These are phyloP conservation scores for Chrysoporthe puriensis DNA, from an alignment of 2,329 filamentous ascomycete species.

Conservation along the genomic window DNA sequence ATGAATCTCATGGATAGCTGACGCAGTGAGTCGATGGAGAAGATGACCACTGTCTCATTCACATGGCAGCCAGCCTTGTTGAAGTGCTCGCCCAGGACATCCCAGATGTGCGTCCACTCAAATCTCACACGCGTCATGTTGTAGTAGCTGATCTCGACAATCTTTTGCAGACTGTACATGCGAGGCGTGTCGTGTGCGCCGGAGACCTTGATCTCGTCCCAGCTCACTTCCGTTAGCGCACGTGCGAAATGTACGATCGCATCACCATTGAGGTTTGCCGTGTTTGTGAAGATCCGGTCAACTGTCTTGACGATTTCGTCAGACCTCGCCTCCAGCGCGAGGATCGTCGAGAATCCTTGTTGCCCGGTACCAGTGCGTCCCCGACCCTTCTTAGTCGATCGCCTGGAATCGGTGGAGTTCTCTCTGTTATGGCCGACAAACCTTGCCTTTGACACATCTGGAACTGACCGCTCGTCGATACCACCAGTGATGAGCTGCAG, in stretches of 20 bases:
- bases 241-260: slow-evolving; percentile 95
- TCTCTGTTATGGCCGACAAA: slow-evolving; percentile 65
- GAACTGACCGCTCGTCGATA: slow-evolving; percentile 88
- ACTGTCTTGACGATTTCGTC: slow-evolving; percentile 92
- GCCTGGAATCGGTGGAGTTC: slow-evolving; percentile 61
- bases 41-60: slow-evolving; percentile 97
- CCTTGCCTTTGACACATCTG: slow-evolving; percentile 85
- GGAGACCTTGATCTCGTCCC: slow-evolving; percentile 98
- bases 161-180: slow-evolving; percentile 96
- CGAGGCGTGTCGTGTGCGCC: slow-evolving; percentile 93
- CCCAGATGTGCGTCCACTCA: slow-evolving; percentile 98
- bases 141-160: slow-evolving; percentile 99
- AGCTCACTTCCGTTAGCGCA: slow-evolving; percentile 92
- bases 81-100: slow-evolving; percentile 96
- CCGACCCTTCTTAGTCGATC: slow-evolving; percentile 59
- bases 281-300: slow-evolving; percentile 96
- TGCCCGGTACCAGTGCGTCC: slow-evolving; percentile 61
- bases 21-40: slow-evolving; percentile 90
- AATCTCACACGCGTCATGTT: slow-evolving; percentile 99
- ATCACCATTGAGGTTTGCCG: slow-evolving; percentile 87
- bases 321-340: slow-evolving; percentile 89
- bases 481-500: slow-evolving; percentile 94
- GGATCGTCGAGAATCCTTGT: slow-evolving; percentile 72
- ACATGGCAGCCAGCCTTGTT: slow-evolving; percentile 96
- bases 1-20: slow-evolving; percentile 98